Conservation (phyloP, 768 basidiomycete genomes). For the Boletus rufocinnamomeus region DNA sequence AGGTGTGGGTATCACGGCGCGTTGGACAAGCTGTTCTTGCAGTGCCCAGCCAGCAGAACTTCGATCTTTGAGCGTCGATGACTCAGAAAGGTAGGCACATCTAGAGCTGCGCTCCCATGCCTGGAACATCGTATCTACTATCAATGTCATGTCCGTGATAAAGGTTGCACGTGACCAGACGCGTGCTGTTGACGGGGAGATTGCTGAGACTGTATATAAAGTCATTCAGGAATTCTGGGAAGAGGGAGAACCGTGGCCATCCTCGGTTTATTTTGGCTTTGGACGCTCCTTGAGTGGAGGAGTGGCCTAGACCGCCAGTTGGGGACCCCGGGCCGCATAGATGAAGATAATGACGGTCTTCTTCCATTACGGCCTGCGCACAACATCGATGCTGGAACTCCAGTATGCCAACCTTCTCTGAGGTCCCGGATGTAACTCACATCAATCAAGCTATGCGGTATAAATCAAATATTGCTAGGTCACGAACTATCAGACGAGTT, state of each 20-base stretch:
- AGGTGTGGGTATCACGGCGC: neutral
- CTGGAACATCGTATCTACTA: no score
- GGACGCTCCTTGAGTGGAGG: no score
- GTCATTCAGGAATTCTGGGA: neutral
- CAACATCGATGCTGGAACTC: neutral
- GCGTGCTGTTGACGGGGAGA: no score
- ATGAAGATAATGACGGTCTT: no score
- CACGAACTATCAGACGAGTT: neutral
- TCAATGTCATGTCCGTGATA: neutral
- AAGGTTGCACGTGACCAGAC: neutral
- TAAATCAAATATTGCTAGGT: neutral
- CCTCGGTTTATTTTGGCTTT: neutral
- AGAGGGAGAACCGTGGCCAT: neutral
- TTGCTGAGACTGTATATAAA: neutral
- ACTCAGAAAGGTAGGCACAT: neutral
- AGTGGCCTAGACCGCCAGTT: no score
- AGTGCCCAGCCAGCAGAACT: neutral
- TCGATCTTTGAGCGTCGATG: neutral
- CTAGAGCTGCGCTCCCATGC: neutral
- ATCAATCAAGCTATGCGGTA: neutral
- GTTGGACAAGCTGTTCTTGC: neutral
- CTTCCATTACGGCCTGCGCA: neutral
- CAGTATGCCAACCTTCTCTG: no score
- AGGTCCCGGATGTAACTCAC: neutral
- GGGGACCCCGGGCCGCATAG: no score